Conservation (phyloP, 306 rosid genomes). For the Medicago arabica region DNA sequence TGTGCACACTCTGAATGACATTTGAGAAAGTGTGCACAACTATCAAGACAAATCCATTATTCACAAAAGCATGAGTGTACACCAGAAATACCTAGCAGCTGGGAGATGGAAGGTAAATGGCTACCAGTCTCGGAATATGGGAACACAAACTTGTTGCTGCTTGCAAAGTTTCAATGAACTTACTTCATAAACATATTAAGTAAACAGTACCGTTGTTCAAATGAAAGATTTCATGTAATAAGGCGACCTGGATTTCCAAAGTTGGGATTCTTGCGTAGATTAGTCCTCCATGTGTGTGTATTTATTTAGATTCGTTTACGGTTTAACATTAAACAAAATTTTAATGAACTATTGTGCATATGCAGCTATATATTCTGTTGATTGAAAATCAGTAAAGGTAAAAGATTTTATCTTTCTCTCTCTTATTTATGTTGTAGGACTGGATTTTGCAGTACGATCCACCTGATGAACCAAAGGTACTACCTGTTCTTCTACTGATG, state of each 20-base stretch:
- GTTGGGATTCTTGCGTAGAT: not conserved
- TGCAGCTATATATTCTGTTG: slow-evolving; percentile 16
- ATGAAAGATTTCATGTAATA: slow-evolving; percentile 2
- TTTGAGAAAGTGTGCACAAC: not conserved
- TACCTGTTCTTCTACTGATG: slow-evolving; percentile 20
- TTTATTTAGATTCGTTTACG: too few species aligned
- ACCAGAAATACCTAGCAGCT: slow-evolving; percentile 1
- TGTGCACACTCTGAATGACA: slow-evolving; percentile 13
- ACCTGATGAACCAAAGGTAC: slow-evolving; percentile 96
- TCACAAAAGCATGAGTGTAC: not conserved
- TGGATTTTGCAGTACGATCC: slow-evolving; percentile 99
- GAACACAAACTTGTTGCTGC: not conserved
- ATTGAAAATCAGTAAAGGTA: slow-evolving; percentile 13
- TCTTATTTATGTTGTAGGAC: slow-evolving; percentile 62
- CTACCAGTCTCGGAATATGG: not conserved
- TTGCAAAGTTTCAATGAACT: not conserved
- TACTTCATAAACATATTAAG: not conserved
- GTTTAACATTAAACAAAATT: not conserved
- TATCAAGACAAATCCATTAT: not conserved
- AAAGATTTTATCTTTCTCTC: slow-evolving; percentile 4
- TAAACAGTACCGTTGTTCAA: not conserved
- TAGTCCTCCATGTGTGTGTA: not conserved
- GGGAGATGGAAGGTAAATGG: not conserved
- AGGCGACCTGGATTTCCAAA: not conserved
- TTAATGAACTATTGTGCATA: not conserved